Conservation (phyloP, 192 early-diverging fungal species). For the Coemansia furcata region DNA sequence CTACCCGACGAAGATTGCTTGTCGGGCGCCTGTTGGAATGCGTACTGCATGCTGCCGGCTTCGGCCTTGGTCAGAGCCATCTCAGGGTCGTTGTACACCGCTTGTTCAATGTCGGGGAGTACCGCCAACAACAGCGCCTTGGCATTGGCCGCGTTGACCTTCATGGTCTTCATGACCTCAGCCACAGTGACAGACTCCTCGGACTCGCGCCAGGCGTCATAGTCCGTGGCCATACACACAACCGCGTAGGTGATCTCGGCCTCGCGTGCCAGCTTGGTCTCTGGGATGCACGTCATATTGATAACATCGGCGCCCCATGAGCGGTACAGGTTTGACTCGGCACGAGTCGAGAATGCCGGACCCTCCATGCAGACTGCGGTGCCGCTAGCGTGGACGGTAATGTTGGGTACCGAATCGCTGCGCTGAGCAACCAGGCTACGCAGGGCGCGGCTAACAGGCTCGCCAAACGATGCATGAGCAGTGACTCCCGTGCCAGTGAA, state of each 20-base stretch:
- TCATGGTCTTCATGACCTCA: constrained; percentile 84
- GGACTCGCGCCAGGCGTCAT: constrained; percentile 84
- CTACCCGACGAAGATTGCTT: constrained; percentile 70
- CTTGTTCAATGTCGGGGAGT: constrained; percentile 73
- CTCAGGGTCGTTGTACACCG: constrained; percentile 55
- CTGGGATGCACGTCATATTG: constrained; percentile 98
- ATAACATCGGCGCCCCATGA: constrained; percentile 90
- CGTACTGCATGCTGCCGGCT: constrained; percentile 79
- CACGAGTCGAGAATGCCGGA: constrained; percentile 95
- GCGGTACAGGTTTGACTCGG: constrained; percentile 96
- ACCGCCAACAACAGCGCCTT: constrained; percentile 72
- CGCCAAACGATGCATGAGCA: constrained; percentile 90
- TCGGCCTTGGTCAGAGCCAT: constrained; percentile 59
- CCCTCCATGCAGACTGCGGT: constrained; percentile 98
- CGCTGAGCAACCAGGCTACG: constrained; percentile 70
- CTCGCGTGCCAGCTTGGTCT: constrained; percentile 95
- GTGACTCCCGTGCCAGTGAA: constrained; percentile 90
- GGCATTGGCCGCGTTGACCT: constrained; percentile 80
- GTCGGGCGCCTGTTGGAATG: constrained; percentile 78
- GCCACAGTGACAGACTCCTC: constrained; percentile 85
- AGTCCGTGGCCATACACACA: constrained; percentile 99
- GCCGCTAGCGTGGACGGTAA: constrained; percentile 70
- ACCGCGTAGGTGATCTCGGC: constrained; percentile 98
- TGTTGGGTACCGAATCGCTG: constrained; percentile 48
- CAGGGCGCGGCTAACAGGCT: constrained; percentile 83